Evolutionary conservation across 2,329 filamentous ascomycete genomes (phyloP), one percentile per base, ranked within the genome.

Genomic region (Clathrospora elynae): DNA sequence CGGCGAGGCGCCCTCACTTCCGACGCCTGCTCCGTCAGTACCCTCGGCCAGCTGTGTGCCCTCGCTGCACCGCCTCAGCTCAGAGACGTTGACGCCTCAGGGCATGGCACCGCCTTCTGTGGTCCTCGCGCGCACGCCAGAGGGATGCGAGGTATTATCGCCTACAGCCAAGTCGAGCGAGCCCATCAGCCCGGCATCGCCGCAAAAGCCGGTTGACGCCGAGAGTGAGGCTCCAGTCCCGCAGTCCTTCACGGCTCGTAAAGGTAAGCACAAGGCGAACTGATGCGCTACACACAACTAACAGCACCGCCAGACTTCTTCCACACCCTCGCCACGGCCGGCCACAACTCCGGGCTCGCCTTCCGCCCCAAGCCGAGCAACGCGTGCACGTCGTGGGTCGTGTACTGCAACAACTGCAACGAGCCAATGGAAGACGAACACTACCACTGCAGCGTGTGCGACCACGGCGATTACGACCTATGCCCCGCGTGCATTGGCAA

Each of bases 351-450:
- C 5, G 54, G 61, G 17, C 62, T 73, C 29, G 66, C 67, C 13
- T 64, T 74, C 58, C 73, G 71, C 31, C 67, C 69, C 34, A 73
- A 73, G 51, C 64, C 68, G 39, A 57, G 59, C n/a, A 32, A 54
- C 22, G 48, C 60, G n/a, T 63, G 66, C 43, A 74, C 80, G 32
- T 53, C 62, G 6, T 96, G 91, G 72, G 87, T 88, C 9, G 90
- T 99, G 30, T 95, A 88, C 77, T 99, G 93, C 81, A 97, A 99
- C 75, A 81, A 83, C 67, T 99, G 93, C 72, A 86, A 90, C 56
- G 78, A 76, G 49, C 82, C 84, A 28, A 90, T 96, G 61, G 81
- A 86, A 18, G 84, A 90, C 58, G 81, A 84, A 36, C 92, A 99
- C 72, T 99, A 88, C 71, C 93, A 99, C 74, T 99, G 95, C 77